A percentile compares a stretch with the other conserved stretches of the same genome.
phyloP scores from a whole-genome alignment of 768 basidiomycete species.

The Calocybe gangraenosa region DNA sequence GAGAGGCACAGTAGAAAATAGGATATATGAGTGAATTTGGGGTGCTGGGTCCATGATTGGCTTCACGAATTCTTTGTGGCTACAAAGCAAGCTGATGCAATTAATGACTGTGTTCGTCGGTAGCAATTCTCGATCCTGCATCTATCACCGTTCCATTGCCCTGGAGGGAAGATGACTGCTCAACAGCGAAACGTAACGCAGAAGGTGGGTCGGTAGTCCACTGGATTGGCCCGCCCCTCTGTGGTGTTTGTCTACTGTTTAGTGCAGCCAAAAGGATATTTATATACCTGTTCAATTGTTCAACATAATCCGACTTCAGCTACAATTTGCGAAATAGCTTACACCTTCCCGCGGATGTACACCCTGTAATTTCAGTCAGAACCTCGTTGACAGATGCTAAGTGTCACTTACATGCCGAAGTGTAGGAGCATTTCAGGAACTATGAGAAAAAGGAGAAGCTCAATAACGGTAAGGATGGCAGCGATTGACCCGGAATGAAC shows the following conservation, averaged over 20 bases:
- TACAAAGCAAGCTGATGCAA: too few relatives aligned
- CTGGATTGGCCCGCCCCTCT: too few relatives aligned
- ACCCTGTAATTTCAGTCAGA: neutral
- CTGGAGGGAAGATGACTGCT: neutral
- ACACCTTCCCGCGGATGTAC: neutral
- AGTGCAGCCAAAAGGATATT: conserved; percentile 1
- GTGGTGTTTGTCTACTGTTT: neutral
- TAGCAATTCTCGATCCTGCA: neutral
- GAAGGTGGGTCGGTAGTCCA: neutral
- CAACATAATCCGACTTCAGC: neutral
- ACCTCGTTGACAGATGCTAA: too few relatives aligned
- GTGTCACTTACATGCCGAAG: neutral
- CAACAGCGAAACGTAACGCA: neutral
- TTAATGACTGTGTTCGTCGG: neutral
- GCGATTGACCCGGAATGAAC: conserved; percentile 2
- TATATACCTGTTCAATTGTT: neutral
- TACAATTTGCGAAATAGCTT: neutral
- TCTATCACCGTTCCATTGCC: neutral
- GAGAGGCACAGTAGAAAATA: too few relatives aligned
- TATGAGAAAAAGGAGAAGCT: neutral
- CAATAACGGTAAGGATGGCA: conserved; percentile 3
- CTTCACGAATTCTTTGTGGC: too few relatives aligned
- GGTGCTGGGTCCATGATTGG: too few relatives aligned
- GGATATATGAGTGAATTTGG: too few relatives aligned
- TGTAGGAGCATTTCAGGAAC: neutral